Base-by-base conservation (phyloP, 73 alveolate species). In the Symbiodinium natans region DNA sequence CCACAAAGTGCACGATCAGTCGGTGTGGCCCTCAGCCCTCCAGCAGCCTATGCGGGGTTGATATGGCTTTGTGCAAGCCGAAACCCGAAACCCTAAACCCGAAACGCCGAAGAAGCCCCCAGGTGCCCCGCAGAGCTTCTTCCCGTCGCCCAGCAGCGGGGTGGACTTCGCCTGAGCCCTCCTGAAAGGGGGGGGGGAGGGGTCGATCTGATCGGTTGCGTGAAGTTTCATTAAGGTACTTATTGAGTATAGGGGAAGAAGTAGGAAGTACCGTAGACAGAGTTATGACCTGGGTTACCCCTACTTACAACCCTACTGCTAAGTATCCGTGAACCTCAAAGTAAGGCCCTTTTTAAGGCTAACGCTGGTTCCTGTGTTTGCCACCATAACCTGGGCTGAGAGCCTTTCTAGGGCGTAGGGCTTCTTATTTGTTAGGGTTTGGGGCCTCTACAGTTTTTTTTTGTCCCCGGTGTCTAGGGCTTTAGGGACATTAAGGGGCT, bases 91-190 rank as follows among this genome's bases (percentile, higher is more conserved):
- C 17, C 46, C 86, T 34, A 31, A 77, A n/a, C 86, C 38, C n/a
- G 3, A 36, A 6, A 31, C 52, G 33, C 29, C 27, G 34, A 2
- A 33, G 43, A 15, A 11, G 31, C 39, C 8, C 8, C 82, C 19
- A 5, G 95, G 95, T 40, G 71, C 86, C 6, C 95, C 95, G 1
- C 95, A 89, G 95, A 89, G 95, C 86, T 89, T 89, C 95, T 89
- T 89, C 52, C 95, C 95, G 3, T 23, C 46, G 42, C 95, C 95
- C 21, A 15, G 73, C 40, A 89, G 95, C 95, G 42, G 34, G 59
- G 42, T 68, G 95, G 86, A 89, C 36, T 89, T 89, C 86, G 80
- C 80, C 80, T 63, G 33, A 68, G 86, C 75, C 73, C 52, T 41
- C 93, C 43, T 40, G 41, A 25, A 41, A 56, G 42, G 83, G 83